These are phyloP conservation scores for Hypholoma fasciculare DNA, from an alignment of 768 basidiomycete species.

Conservation along the genomic window DNA sequence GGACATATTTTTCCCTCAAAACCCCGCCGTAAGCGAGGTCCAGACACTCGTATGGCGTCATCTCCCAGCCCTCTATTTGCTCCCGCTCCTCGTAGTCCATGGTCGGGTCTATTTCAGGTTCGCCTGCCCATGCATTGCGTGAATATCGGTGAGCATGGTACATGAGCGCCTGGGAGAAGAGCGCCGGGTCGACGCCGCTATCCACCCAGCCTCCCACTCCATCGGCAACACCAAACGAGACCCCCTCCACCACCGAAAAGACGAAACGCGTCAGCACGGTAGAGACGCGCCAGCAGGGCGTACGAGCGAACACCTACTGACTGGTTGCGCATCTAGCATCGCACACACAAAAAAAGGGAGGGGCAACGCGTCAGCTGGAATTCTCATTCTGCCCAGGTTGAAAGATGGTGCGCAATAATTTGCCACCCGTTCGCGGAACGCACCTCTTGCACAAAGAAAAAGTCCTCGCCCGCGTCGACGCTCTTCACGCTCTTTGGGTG, in stretches of 20 bases:
- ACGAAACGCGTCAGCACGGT: conserved; percentile 12
- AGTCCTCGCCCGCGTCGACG: conserved; percentile 47
- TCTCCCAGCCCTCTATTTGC: conserved; percentile 73
- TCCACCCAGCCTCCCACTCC: conserved; percentile 93
- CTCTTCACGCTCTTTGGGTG: conserved; percentile 39
- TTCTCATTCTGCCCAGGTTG: too few species aligned
- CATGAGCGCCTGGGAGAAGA: conserved; percentile 92
- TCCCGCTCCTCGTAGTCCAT: conserved; percentile 70
- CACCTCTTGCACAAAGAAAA: conserved; percentile 67
- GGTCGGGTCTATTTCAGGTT: conserved; percentile 80
- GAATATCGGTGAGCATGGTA: conserved; percentile 79
- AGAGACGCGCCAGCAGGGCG: conserved; percentile 22
- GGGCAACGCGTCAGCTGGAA: conserved; percentile 11
- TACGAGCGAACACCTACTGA: conserved; percentile 58
- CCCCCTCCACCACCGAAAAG: conserved; percentile 51
- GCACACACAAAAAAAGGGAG: background rate
- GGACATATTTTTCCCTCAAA: conserved; percentile 61
- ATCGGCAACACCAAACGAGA: conserved; percentile 85
- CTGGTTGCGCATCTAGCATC: conserved; percentile 65
- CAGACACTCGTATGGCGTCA: conserved; percentile 70
- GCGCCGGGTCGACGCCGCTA: conserved; percentile 80
- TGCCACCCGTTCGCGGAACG: conserved; percentile 17
- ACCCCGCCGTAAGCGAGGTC: conserved; percentile 74
- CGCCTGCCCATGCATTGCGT: conserved; percentile 75
- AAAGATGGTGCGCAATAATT: background rate